Evolutionary conservation across 768 basidiomycete species (phyloP).

Genomic region (Suillus occidentalis): DNA sequence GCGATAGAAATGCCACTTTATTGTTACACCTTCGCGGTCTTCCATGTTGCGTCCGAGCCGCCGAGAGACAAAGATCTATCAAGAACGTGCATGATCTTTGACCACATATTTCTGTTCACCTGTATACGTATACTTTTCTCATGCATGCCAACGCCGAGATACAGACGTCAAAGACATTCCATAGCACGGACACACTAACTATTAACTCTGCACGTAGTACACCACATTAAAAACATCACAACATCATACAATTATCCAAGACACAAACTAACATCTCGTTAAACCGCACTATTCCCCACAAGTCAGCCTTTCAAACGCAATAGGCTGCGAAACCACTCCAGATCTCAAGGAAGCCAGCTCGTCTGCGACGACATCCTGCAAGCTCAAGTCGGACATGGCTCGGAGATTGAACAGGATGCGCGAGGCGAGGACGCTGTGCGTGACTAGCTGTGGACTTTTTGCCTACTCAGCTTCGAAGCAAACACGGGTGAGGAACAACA

Average conservation of each 20-base stretch:
- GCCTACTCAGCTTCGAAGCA: background rate
- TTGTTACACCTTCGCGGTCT: too few species aligned
- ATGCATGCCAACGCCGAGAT: too few species aligned
- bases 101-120: too few species aligned
- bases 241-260: background rate
- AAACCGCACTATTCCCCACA: background rate
- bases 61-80: too few species aligned
- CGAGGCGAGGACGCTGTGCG: background rate
- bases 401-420: conserved; percentile 1
- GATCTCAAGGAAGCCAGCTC: background rate
- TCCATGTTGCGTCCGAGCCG: too few species aligned
- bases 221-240: background rate
- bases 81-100: too few species aligned
- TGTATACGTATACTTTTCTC: too few species aligned
- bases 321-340: background rate
- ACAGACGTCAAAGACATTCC: too few species aligned
- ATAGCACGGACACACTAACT: too few species aligned
- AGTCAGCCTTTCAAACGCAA: background rate
- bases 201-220: too few species aligned
- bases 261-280: background rate
- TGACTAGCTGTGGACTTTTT: background rate
- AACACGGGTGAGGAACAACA: too few species aligned
- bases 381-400: background rate
- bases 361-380: background rate
- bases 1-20: too few species aligned